Base-by-base conservation (phyloP, 1,284 basidiomycete genomes). In the Malassezia restricta region DNA sequence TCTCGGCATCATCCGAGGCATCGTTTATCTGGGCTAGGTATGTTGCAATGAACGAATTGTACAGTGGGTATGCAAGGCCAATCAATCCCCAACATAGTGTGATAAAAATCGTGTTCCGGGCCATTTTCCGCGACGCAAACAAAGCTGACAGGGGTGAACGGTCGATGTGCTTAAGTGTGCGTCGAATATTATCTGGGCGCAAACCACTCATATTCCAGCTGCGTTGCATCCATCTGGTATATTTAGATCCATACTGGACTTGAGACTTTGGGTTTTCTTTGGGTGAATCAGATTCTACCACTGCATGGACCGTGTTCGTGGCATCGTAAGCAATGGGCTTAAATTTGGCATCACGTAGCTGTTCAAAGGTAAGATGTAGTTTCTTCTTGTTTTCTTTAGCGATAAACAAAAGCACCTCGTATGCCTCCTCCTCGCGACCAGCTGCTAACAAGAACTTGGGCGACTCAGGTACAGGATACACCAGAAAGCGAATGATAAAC, bases 1-100 rank as follows among this genome's bases (percentile, higher is more conserved):
- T 52, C 1, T 48, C 51, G 17, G 47, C 50, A 31, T 55, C 61
- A 38, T 63, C 79, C 77, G 40, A 77, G 4, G 76, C 57, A 15
- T 35, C 24, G 48, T 77, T 73, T 39, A 76, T 76, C 17, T 74
- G 80, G 17, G 77, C 75, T 37, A 83, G 77, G 65, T 82, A 80
- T 53, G 79, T 82, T 1, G 79, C 61, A 33, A 82, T 76, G 62
- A 82, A 85, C 42, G 77, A 79, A 72, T 83, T 82, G 73, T 79
- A 84, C 77, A 85, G 70, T 31, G 84, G 82, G 68, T 83, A 85
- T 2, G 83, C 83, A 9, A 86, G 78, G 4, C 83, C 84, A 54
- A 85, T 85, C 37, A 85, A 74, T 2, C 77, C 81, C 78, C 82
- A 85, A 8, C 83, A 61, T 29, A 77, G 57, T 40, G 83, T 79